A percentile compares a stretch with the other conserved stretches of the same genome.
Evolutionary conservation across 2,329 filamentous ascomycete genomes (phyloP).

Genomic region (Ustulina deusta): DNA sequence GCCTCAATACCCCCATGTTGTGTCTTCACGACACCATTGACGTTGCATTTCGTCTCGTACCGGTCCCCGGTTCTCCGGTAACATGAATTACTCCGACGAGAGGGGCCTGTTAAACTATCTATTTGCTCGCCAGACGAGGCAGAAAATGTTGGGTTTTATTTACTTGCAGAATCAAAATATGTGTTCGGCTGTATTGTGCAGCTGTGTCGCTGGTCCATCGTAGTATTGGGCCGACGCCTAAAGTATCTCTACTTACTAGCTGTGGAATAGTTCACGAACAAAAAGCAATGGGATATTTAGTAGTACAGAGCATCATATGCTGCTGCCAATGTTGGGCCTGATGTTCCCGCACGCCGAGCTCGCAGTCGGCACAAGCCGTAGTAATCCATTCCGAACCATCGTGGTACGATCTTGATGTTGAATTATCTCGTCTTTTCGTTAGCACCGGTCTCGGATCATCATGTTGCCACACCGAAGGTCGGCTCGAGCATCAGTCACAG

Average conservation of each 20-base stretch:
- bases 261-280: slow-evolving; percentile 6
- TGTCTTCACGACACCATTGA: slow-evolving; percentile 18
- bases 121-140: slow-evolving; percentile 7
- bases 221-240: slow-evolving; percentile 20
- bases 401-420: slow-evolving; percentile 31
- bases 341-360: slow-evolving; percentile 23
- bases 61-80: slow-evolving; percentile 1
- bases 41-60: slow-evolving; percentile 28
- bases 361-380: slow-evolving; percentile 28
- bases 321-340: not conserved
- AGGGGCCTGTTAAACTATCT: slow-evolving; percentile 17
- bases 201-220: slow-evolving; percentile 13
- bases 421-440: slow-evolving; percentile 13
- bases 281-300: slow-evolving; percentile 6
- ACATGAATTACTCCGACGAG: not conserved
- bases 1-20: slow-evolving; percentile 23
- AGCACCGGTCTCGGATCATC: slow-evolving; percentile 37
- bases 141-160: not conserved
- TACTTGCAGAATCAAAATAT: slow-evolving; percentile 11
- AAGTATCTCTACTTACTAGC: slow-evolving; percentile 3
- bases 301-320: slow-evolving; percentile 3
- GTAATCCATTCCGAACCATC: slow-evolving; percentile 17
- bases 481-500: slow-evolving; percentile 33
- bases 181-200: slow-evolving; percentile 17
- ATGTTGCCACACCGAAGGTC: slow-evolving; percentile 35